Evolutionary conservation across 2,329 filamentous ascomycete genomes (phyloP).

Genomic region (Cryphonectria nitschkei): DNA sequence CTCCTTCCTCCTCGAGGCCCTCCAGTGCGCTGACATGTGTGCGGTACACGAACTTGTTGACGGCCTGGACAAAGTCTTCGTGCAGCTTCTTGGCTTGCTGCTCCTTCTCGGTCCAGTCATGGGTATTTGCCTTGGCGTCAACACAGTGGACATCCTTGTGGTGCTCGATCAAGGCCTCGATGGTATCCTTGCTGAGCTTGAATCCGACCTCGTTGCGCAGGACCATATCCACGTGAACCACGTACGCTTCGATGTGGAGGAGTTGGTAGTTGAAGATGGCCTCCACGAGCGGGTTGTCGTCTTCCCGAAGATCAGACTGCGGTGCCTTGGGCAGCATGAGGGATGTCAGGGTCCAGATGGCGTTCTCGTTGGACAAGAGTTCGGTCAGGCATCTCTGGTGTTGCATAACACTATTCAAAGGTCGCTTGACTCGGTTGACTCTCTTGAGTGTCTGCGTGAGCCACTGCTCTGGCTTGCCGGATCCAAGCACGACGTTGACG

Average conservation of each 20-base stretch:
- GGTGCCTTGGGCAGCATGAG: constrained; percentile 91
- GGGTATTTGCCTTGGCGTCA: constrained; percentile 85
- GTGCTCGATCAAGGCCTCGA: constrained; percentile 90
- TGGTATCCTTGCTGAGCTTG: constrained; percentile 94
- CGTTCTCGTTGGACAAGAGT: constrained; percentile 84
- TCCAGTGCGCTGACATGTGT: constrained; percentile 88
- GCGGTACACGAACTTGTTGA: constrained; percentile 96
- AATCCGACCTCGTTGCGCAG: constrained; percentile 96
- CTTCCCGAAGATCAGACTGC: constrained; percentile 80
- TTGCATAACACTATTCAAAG: constrained; percentile 94
- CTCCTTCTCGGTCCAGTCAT: constrained; percentile 96
- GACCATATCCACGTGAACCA: constrained; percentile 99
- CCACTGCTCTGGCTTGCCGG: constrained; percentile 88
- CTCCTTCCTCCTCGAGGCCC: constrained; percentile 94
- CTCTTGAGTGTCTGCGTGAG: constrained; percentile 95
- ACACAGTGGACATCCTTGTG: constrained; percentile 95
- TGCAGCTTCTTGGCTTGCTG: constrained; percentile 95
- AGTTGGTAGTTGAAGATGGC: constrained; percentile 92
- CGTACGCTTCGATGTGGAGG: constrained; percentile 93
- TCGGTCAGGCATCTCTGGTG: constrained; percentile 95
- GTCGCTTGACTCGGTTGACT: constrained; percentile 94
- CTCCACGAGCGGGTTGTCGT: constrained; percentile 81
- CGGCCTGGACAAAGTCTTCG: constrained; percentile 92
- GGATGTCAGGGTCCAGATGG: constrained; percentile 93
- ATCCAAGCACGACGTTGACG: constrained; percentile 91